A percentile compares a stretch with the other conserved stretches of the same genome.
These are phyloP conservation scores for Schizophyllum amplum DNA, from an alignment of 1,284 basidiomycete genomes.

Conservation along the genomic window DNA sequence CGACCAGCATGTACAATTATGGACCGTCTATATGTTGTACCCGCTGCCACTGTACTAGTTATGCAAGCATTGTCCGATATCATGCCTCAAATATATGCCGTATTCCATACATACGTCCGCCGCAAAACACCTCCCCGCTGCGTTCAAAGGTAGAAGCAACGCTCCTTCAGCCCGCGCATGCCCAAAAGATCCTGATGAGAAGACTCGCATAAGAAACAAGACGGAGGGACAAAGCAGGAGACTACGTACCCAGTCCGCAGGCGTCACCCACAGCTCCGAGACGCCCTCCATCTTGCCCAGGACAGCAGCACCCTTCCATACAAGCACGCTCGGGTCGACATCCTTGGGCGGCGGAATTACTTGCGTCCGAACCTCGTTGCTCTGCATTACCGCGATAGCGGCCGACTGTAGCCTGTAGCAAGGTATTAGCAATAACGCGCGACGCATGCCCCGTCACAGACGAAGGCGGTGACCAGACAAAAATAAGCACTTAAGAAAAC, in stretches of 20 bases:
- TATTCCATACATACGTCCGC: too few species aligned
- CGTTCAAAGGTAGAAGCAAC: conserved; percentile 61
- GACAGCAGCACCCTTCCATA: conserved; percentile 95
- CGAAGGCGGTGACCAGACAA: conserved; percentile 8
- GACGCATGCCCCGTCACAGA: too few species aligned
- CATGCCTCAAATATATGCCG: too few species aligned
- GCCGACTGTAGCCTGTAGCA: conserved; percentile 71
- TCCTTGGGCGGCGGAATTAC: conserved; percentile 92
- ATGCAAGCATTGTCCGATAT: too few species aligned
- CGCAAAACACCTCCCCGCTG: not conserved
- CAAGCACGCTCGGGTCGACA: conserved; percentile 82
- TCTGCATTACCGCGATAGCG: conserved; percentile 70
- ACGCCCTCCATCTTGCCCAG: conserved; percentile 88
- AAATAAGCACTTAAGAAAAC: conserved; percentile 1
- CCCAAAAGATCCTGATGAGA: conserved; percentile 60
- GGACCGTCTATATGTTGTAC: too few species aligned
- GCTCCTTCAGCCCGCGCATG: conserved; percentile 72
- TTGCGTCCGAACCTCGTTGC: conserved; percentile 61
- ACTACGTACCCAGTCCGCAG: conserved; percentile 73
- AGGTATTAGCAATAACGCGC: conserved; percentile 7
- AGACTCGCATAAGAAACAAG: conserved; percentile 7
- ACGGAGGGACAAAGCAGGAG: conserved; percentile 5
- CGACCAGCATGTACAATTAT: too few species aligned
- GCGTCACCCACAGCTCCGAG: conserved; percentile 84
- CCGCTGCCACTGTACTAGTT: too few species aligned